phyloP scores from a whole-genome alignment of 805 yeast species.

The Teunomyces stri region DNA sequence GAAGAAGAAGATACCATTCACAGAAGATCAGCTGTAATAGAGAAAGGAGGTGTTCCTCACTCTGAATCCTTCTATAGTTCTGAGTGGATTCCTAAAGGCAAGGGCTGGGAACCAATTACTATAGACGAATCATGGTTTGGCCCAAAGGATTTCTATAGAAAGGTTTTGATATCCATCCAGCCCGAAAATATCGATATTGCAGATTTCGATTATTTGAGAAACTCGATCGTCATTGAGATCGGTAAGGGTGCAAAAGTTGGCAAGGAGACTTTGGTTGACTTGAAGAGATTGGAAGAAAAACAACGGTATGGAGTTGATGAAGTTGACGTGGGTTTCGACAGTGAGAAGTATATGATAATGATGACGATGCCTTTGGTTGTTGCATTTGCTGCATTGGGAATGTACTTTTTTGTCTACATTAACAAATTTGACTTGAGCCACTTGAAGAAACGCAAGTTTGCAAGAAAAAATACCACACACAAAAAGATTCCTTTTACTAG shows the following conservation, averaged over 20 bases:
- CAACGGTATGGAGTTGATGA: constrained; percentile 29
- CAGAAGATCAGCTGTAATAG: constrained; percentile 32
- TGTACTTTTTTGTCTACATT: constrained; percentile 61
- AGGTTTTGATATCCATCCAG: constrained; percentile 68
- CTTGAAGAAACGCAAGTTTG: constrained; percentile 31
- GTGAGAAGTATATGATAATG: constrained; percentile 60
- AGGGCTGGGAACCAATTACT: constrained; percentile 65
- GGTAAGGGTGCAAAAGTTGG: constrained; percentile 54
- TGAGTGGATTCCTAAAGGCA: constrained; percentile 63
- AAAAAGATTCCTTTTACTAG: constrained; percentile 27
- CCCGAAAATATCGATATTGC: constrained; percentile 66
- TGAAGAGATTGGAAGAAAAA: constrained; percentile 36
- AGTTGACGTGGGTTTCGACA: constrained; percentile 47
- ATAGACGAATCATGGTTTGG: constrained; percentile 63
- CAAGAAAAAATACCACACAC: constrained; percentile 24
- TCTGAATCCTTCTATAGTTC: constrained; percentile 56
- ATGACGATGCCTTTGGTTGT: constrained; percentile 69
- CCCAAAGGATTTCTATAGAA: constrained; percentile 46
- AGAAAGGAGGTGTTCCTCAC: constrained; percentile 35
- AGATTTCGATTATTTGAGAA: constrained; percentile 53
- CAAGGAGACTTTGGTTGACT: constrained; percentile 45
- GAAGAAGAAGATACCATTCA: background rate
- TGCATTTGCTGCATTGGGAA: constrained; percentile 52
- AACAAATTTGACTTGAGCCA: constrained; percentile 50
- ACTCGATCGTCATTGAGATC: constrained; percentile 44